These are phyloP conservation scores for Ascosphaera pollenicola DNA, from an alignment of 2,329 filamentous ascomycete species.

Conservation along the genomic window DNA sequence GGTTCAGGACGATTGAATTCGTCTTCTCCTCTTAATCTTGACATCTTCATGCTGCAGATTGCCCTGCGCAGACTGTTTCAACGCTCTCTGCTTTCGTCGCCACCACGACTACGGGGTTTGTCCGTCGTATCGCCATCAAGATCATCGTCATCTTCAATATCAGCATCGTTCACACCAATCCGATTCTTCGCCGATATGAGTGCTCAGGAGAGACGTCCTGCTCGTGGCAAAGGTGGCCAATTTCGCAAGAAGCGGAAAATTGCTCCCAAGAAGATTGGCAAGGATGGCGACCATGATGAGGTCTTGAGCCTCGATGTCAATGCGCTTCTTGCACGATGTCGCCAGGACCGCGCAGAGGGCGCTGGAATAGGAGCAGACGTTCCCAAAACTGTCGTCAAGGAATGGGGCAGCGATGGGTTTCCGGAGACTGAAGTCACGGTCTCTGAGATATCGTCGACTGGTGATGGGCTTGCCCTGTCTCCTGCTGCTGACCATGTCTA, in stretches of 20 bases:
- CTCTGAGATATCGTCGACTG: slow-evolving; percentile 64
- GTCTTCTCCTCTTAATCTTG: too few species aligned
- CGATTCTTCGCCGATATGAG: neutral
- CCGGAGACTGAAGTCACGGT: slow-evolving; percentile 69
- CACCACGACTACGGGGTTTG: neutral
- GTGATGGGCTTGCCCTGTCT: slow-evolving; percentile 67
- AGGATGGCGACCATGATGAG: slow-evolving; percentile 42
- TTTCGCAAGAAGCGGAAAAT: neutral
- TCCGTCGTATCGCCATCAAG: too few species aligned
- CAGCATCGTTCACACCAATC: too few species aligned
- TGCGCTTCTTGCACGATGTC: slow-evolving; percentile 13
- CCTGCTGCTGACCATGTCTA: slow-evolving; percentile 48
- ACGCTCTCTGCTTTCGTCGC: neutral
- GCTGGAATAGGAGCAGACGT: slow-evolving; percentile 8
- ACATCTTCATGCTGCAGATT: neutral
- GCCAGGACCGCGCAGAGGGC: slow-evolving; percentile 5
- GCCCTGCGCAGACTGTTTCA: neutral
- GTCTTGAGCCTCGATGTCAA: slow-evolving; percentile 43
- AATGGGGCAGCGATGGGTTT: slow-evolving; percentile 37
- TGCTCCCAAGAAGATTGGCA: slow-evolving; percentile 25
- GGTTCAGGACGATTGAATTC: too few species aligned
- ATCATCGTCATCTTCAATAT: neutral
- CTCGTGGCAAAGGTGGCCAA: neutral
- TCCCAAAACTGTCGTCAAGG: slow-evolving; percentile 6
- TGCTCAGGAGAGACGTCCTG: neutral